Percentiles rank a stretch among this genome's conserved stretches.
phyloP scores from a whole-genome alignment of 192 early-diverging fungal species.

The Rhizoclosmatium globosum region DNA sequence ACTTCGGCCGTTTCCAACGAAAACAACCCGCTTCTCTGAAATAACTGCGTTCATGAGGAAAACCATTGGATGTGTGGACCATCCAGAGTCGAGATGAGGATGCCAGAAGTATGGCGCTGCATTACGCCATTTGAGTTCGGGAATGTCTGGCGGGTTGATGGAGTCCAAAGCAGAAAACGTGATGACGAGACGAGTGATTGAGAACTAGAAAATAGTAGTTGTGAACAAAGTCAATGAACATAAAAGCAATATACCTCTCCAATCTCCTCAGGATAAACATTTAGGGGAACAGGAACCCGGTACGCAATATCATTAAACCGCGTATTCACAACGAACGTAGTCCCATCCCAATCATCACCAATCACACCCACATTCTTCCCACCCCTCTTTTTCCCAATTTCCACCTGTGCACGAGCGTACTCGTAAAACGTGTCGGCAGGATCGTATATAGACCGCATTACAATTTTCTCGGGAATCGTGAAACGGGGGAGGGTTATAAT shows the following conservation, averaged over 20 bases:
- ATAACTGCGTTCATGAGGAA: slow-evolving; percentile 89
- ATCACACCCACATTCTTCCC: background rate
- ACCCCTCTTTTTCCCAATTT: slow-evolving; percentile 15
- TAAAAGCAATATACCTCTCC: slow-evolving; percentile 72
- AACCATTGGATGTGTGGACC: slow-evolving; percentile 85
- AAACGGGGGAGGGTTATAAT: slow-evolving; percentile 80
- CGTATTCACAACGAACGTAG: slow-evolving; percentile 85
- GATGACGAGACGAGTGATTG: slow-evolving; percentile 79
- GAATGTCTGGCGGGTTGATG: slow-evolving; percentile 37
- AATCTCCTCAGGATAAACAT: slow-evolving; percentile 87
- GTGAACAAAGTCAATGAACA: slow-evolving; percentile 12
- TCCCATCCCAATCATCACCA: slow-evolving; percentile 79
- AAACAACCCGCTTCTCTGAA: slow-evolving; percentile 92
- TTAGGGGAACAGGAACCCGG: slow-evolving; percentile 87
- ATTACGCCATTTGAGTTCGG: slow-evolving; percentile 50
- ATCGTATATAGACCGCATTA: slow-evolving; percentile 80
- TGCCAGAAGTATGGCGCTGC: slow-evolving; percentile 65
- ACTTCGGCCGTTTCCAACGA: slow-evolving; percentile 89
- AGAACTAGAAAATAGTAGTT: slow-evolving; percentile 63
- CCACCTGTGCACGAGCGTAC: slow-evolving; percentile 64
- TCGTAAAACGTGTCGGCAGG: slow-evolving; percentile 88
- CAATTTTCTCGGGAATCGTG: slow-evolving; percentile 79
- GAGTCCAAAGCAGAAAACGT: slow-evolving; percentile 66
- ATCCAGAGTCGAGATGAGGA: slow-evolving; percentile 90
- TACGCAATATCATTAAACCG: slow-evolving; percentile 86